These are phyloP conservation scores for Aspergillus fructus DNA, from an alignment of 2,329 filamentous ascomycete species.

Conservation along the genomic window DNA sequence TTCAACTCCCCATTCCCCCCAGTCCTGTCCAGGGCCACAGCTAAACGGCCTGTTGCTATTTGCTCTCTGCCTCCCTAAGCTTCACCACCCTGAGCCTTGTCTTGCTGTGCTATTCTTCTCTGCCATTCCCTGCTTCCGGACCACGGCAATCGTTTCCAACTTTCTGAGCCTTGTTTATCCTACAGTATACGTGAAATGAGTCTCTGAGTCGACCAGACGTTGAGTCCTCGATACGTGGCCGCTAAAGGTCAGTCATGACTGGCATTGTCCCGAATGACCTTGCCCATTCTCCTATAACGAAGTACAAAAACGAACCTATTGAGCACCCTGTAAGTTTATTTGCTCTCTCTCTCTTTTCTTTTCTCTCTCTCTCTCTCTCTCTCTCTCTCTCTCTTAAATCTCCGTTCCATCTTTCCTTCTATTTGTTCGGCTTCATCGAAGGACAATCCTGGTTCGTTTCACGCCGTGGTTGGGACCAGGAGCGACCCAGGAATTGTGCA, in stretches of 20 bases:
- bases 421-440: conserved; percentile 9
- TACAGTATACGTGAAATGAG: conserved; percentile 6
- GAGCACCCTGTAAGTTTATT: conserved; percentile 47
- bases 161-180: conserved; percentile 2
- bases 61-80: conserved; percentile 23
- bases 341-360: conserved; percentile 4
- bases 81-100: conserved; percentile 24
- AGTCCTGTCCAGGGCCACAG: conserved; percentile 24
- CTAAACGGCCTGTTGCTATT: conserved; percentile 26
- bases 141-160: conserved; percentile 16
- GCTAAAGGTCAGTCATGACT: conserved; percentile 37
- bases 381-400: not conserved
- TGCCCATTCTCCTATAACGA: conserved; percentile 35
- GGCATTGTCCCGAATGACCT: conserved; percentile 46
- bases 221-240: conserved; percentile 20
- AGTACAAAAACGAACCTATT: conserved; percentile 50
- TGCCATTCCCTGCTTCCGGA: conserved; percentile 18
- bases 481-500: conserved; percentile 8
- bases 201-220: conserved; percentile 2
- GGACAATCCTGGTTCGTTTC: conserved; percentile 16
- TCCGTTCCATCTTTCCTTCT: not conserved
- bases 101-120: conserved; percentile 20
- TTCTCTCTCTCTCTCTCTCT: not conserved
- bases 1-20: conserved; percentile 11
- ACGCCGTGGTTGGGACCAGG: conserved; percentile 9